Conservation (phyloP, 768 basidiomycete genomes). For the Kwoniella mangroviensis region DNA sequence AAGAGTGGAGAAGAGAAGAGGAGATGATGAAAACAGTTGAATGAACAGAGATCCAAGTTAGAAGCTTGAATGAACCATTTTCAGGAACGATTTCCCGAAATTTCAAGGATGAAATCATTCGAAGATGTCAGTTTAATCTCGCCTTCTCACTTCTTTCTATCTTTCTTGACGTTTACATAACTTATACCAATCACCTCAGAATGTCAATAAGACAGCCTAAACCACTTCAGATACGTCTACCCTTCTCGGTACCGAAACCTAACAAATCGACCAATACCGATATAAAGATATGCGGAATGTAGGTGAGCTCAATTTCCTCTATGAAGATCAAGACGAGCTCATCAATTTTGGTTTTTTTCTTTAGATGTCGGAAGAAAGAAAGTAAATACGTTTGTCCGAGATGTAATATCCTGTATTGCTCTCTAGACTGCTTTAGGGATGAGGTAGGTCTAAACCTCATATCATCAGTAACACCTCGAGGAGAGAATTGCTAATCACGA, state of each 20-base stretch:
- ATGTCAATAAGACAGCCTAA: slow-evolving; percentile 46
- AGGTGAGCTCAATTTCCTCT: slow-evolving; percentile 22
- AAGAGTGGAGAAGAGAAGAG: background rate
- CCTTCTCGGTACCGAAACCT: slow-evolving; percentile 48
- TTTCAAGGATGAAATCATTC: background rate
- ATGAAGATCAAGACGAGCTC: background rate
- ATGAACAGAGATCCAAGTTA: background rate
- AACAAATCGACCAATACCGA: slow-evolving; percentile 21
- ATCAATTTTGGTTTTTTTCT: background rate
- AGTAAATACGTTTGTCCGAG: slow-evolving; percentile 51
- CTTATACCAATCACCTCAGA: background rate
- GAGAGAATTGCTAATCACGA: too few relatives aligned
- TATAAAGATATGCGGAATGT: slow-evolving; percentile 48
- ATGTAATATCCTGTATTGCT: slow-evolving; percentile 50
- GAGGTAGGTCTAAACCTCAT: slow-evolving; percentile 34
- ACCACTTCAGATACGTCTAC: slow-evolving; percentile 44
- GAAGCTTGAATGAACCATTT: background rate
- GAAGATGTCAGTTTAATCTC: background rate
- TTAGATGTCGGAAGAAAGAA: slow-evolving; percentile 49
- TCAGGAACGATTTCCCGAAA: background rate
- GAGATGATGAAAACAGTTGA: background rate
- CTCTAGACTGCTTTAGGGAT: slow-evolving; percentile 39
- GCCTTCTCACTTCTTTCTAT: background rate
- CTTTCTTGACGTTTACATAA: background rate
- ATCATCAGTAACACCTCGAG: slow-evolving; percentile 3